Percentiles rank a stretch among this genome's conserved stretches.
phyloP scores from a whole-genome alignment of 116 monocot genomes.

The Dioscorea cayenensis region DNA sequence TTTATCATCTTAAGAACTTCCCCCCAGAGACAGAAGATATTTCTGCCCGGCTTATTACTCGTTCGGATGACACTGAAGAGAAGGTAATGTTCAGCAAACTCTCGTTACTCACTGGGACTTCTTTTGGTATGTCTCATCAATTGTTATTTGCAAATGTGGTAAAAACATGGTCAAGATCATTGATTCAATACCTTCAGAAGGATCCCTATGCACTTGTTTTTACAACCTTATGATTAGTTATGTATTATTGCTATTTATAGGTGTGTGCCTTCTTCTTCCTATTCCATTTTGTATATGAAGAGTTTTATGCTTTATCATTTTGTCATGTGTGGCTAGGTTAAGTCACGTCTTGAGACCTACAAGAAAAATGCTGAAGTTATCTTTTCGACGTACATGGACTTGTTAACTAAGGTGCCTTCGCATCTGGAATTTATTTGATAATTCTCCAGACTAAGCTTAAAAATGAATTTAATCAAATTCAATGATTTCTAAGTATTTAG shows the following conservation, averaged over 20 bases:
- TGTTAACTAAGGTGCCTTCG: slow-evolving; percentile 60
- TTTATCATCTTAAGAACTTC: slow-evolving; percentile 77
- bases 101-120: neutral
- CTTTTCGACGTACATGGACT: slow-evolving; percentile 47
- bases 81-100: slow-evolving; percentile 34
- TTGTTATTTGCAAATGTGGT: neutral
- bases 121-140: slow-evolving; percentile 1
- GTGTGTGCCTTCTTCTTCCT: neutral
- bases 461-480: neutral
- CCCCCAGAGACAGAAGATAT: slow-evolving; percentile 86
- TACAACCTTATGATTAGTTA: too few species aligned
- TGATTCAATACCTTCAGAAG: too few species aligned
- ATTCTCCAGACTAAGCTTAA: neutral
- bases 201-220: too few species aligned
- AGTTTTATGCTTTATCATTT: neutral
- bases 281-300: neutral
- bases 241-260: too few species aligned
- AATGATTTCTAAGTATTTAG: slow-evolving; percentile 32
- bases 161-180: too few species aligned
- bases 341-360: slow-evolving; percentile 81
- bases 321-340: slow-evolving; percentile 39
- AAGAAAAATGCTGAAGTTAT: slow-evolving; percentile 69
- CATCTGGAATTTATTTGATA: slow-evolving; percentile 2
- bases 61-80: slow-evolving; percentile 79
- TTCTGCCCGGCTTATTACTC: slow-evolving; percentile 57